phyloP scores from a whole-genome alignment of 2,329 filamentous ascomycete species.

The Sporothrix luriei region DNA sequence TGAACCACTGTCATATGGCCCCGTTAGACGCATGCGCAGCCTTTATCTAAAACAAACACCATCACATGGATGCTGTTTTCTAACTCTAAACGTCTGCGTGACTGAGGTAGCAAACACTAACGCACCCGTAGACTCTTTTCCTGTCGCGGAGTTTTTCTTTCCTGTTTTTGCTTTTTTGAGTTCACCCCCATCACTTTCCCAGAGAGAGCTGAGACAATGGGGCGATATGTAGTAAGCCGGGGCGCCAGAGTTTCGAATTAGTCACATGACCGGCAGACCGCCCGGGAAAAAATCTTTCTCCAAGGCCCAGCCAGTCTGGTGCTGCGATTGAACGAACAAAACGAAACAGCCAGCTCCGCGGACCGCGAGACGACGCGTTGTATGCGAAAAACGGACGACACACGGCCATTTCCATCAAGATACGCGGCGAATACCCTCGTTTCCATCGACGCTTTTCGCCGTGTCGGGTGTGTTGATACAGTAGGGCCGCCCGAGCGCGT shows the following conservation, averaged over 20 bases:
- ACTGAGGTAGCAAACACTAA: too few relatives aligned
- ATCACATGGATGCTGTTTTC: conserved; percentile 2
- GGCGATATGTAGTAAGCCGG: conserved; percentile 24
- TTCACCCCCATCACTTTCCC: not conserved
- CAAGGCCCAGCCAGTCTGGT: not conserved
- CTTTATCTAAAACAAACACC: not conserved
- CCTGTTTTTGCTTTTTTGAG: not conserved
- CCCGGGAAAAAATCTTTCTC: conserved; percentile 7
- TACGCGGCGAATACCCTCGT: not conserved
- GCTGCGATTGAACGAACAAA: conserved; percentile 5
- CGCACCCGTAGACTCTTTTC: too few relatives aligned
- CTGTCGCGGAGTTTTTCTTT: not conserved
- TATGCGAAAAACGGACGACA: conserved; percentile 15
- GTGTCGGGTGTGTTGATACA: not conserved
- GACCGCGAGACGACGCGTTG: conserved; percentile 19
- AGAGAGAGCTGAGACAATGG: conserved; percentile 4
- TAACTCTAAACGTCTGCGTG: not conserved
- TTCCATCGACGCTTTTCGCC: not conserved
- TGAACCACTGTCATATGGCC: not conserved
- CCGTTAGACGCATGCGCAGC: not conserved
- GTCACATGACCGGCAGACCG: not conserved
- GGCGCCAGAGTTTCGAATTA: not conserved
- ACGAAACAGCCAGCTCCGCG: not conserved
- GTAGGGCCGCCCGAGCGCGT: not conserved
- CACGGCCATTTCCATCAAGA: conserved; percentile 9